A percentile compares a stretch with the other conserved stretches of the same genome.
Conservation (phyloP, 768 basidiomycete species). For the Dioszegia hungarica region DNA sequence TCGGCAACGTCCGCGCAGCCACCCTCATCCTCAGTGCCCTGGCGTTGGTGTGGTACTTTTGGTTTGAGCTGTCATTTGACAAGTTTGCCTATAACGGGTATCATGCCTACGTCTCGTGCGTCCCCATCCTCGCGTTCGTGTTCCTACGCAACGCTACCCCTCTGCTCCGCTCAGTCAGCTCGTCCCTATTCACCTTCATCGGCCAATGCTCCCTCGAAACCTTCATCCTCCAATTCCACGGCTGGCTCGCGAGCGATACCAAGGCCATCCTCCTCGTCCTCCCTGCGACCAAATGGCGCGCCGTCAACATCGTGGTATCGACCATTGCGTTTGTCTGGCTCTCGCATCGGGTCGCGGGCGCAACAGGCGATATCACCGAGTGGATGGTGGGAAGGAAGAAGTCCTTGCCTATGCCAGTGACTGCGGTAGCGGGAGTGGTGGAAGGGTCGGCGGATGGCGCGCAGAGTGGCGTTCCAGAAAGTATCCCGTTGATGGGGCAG, state of each 20-base stretch:
- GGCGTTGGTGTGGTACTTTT: conserved; percentile 69
- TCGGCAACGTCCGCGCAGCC: conserved; percentile 57
- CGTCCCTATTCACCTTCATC: conserved; percentile 68
- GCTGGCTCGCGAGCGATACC: conserved; percentile 79
- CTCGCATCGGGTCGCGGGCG: conserved; percentile 68
- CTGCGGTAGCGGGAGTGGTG: conserved; percentile 30
- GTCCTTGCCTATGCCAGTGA: conserved; percentile 21
- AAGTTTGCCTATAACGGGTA: conserved; percentile 83
- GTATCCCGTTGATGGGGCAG: conserved; percentile 45
- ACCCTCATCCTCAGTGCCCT: conserved; percentile 56
- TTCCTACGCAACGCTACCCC: conserved; percentile 71
- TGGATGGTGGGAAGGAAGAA: conserved; percentile 49
- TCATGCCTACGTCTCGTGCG: conserved; percentile 76
- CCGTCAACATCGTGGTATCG: conserved; percentile 72
- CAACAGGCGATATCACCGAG: conserved; percentile 67
- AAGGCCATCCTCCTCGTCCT: conserved; percentile 74
- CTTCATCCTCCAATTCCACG: conserved; percentile 80
- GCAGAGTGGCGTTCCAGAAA: conserved; percentile 41
- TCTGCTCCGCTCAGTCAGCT: conserved; percentile 65
- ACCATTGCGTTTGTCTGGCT: conserved; percentile 75
- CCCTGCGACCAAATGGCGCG: conserved; percentile 67
- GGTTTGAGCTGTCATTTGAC: conserved; percentile 69
- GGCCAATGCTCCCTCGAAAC: conserved; percentile 86
- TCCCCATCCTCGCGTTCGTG: conserved; percentile 73
- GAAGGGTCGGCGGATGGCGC: conserved; percentile 30